Conservation (phyloP, 2,329 filamentous ascomycete species). For the Harringtonia aguacate region DNA sequence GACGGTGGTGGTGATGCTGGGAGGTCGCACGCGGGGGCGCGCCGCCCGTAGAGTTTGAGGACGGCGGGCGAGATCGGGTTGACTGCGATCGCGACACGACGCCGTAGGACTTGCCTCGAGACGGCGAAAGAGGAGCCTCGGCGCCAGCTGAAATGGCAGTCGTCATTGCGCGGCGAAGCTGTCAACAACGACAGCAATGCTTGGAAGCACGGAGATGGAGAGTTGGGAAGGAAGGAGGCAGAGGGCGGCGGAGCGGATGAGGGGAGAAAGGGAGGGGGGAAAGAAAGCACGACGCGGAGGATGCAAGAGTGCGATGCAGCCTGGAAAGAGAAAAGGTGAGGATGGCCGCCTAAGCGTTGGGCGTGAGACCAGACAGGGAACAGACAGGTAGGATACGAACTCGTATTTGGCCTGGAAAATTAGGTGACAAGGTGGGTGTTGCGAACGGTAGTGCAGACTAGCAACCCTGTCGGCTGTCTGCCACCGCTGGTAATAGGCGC, state of each 20-base stretch:
- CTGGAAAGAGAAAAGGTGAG: not conserved
- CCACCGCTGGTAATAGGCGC: no score
- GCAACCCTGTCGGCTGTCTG: not conserved
- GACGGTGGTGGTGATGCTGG: slow-evolving; percentile 14
- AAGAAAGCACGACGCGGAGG: not conserved
- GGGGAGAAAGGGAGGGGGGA: not conserved
- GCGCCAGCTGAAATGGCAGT: slow-evolving; percentile 21
- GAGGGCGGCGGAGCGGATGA: not conserved
- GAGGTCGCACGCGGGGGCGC: slow-evolving; percentile 13
- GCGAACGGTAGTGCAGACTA: not conserved
- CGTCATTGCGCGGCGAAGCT: slow-evolving; percentile 20
- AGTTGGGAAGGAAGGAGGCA: not conserved
- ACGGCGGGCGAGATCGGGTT: slow-evolving; percentile 22
- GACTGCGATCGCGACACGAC: slow-evolving; percentile 23
- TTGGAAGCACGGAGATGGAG: not conserved
- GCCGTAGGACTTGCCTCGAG: slow-evolving; percentile 17
- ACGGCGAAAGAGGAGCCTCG: slow-evolving; percentile 19
- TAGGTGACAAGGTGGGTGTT: not conserved
- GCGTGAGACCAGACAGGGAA: not conserved
- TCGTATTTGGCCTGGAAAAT: not conserved
- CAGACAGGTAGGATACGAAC: not conserved
- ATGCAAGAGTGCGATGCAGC: not conserved
- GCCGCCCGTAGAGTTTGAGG: slow-evolving; percentile 15
- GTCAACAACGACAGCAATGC: slow-evolving; percentile 1
- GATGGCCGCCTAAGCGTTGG: not conserved